Percentiles rank a stretch among this genome's conserved stretches.
These are phyloP conservation scores for Sporothrix euskadiensis DNA, from an alignment of 2,329 filamentous ascomycete genomes.

Conservation along the genomic window DNA sequence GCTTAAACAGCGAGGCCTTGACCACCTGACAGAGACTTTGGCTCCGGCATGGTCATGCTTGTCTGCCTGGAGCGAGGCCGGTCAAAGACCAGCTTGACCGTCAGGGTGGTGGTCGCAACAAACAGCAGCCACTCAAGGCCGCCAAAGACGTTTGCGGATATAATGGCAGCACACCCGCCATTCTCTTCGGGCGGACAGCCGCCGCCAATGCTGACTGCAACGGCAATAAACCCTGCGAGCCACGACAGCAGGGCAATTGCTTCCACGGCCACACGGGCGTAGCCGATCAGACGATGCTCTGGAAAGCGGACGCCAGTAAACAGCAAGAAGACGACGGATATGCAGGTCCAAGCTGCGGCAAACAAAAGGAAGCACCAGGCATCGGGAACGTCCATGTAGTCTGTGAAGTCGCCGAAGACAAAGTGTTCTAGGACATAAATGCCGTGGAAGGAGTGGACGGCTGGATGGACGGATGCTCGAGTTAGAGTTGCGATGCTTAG, in stretches of 20 bases:
- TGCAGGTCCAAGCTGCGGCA: not conserved
- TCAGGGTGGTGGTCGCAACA: not conserved
- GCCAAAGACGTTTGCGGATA: not conserved
- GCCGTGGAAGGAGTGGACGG: not conserved
- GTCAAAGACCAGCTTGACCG: not conserved
- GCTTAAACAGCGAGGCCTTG: no score
- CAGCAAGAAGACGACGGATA: not conserved
- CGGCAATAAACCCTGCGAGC: not conserved
- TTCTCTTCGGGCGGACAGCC: not conserved
- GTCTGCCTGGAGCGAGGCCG: not conserved
- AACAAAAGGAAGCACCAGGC: not conserved
- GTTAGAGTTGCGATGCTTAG: not conserved
- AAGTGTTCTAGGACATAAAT: not conserved
- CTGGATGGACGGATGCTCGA: not conserved
- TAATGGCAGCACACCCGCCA: not conserved
- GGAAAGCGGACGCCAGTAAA: not conserved
- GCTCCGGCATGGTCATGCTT: not conserved
- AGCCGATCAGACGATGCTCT: not conserved
- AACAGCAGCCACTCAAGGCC: not conserved
- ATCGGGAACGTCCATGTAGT: not conserved
- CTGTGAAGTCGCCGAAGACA: not conserved
- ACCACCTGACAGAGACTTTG: no score
- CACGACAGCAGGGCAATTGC: not conserved
- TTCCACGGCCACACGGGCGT: not conserved
- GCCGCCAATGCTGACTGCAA: not conserved